A percentile compares a stretch with the other conserved stretches of the same genome.
These are phyloP conservation scores for Vitis hybrid DNA, from an alignment of 177 flowering plant species.

Conservation along the genomic window DNA sequence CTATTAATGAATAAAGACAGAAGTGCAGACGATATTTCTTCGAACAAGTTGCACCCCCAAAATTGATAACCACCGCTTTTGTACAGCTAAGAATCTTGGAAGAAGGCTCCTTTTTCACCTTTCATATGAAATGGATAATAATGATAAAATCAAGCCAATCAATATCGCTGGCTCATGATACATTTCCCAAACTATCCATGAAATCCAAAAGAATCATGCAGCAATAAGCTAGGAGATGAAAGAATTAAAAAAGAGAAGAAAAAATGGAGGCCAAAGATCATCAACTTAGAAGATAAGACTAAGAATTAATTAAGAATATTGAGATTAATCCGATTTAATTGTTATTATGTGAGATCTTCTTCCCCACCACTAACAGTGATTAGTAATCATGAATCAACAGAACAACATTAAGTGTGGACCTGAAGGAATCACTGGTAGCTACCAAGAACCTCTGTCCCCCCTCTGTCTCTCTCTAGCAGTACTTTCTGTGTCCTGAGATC, in stretches of 20 bases:
- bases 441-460: neutral
- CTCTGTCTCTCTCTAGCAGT: neutral
- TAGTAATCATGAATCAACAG: neutral
- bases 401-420: neutral
- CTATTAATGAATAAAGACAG: constrained; percentile 7
- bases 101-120: neutral
- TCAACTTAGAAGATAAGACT: no score
- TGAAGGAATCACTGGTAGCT: neutral
- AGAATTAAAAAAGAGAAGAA: no score
- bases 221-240: no score
- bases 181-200: no score
- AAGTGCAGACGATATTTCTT: neutral
- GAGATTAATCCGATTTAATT: no score
- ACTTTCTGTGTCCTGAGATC: constrained; percentile 6
- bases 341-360: no score
- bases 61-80: neutral
- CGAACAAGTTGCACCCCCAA: neutral
- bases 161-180: no score
- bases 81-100: neutral
- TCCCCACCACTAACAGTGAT: constrained; percentile 1
- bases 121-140: neutral
- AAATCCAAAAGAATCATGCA: no score
- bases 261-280: no score
- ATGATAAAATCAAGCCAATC: no score
- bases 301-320: no score